Evolutionary conservation across 2,329 filamentous ascomycete genomes (phyloP), one percentile per base, ranked within the genome.

Genomic region (Neopestalotiopsis sp.): DNA sequence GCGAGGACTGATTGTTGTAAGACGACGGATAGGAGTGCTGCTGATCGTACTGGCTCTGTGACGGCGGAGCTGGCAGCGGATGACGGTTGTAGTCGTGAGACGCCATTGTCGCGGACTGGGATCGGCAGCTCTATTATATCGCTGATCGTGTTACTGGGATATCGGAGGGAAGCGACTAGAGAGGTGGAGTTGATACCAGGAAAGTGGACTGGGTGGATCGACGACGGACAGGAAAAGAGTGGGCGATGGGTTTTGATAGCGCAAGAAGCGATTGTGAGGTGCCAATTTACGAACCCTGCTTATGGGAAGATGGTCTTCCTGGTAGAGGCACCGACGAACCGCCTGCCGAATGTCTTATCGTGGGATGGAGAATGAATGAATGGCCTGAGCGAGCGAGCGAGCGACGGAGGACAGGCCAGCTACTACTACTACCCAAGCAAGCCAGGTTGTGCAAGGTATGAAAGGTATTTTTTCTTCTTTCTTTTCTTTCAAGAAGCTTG

Each of bases 51-150:
- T 74, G 73, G 61, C 69, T 68, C 65, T 71, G 71, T 32, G 69
- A 74, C 68, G 74, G 69, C 40, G 75, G 74, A 67, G 74, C 74
- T 70, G 77, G 77, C 72, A 78, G 71, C 62, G 75, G 74, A 66
- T 78, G 77, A 62, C 63, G 72, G 66, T 72, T 75, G 67, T 77
- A 75, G 64, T 70, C 74, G 66, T 72, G 45, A 69, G 75, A 76
- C 74, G 77, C 76, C 77, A 79, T 79, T 69, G 72, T 78, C 73
- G 66, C 70, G 12, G 62, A 34, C 70, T 68, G 69, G 71, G 67
- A 64, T 69, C 65, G 63, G 68, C 71, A 45, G 66, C 60, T 71
- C 66, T 69, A 70, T 74, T 76, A 76, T 72, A 76, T 76, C 72
- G 70, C 68, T 52, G 45, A 52, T 52, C 45, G 45, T 52, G 17